phyloP scores from a whole-genome alignment of 139 green algal species.

The Chlorella vulgaris region DNA sequence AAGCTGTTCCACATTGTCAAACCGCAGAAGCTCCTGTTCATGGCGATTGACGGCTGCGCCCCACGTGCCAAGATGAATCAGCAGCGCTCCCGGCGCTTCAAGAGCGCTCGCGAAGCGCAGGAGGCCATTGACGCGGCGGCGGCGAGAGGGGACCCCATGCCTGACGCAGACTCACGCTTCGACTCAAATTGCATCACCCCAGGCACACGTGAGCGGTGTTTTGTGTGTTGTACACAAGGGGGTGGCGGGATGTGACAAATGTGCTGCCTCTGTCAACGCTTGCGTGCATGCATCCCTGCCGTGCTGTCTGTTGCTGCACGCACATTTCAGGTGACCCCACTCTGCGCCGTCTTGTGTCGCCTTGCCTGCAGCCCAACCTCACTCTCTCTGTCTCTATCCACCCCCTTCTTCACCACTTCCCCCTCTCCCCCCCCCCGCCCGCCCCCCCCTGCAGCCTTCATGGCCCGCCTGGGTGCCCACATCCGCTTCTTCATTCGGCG shows the following conservation, averaged over 20 bases:
- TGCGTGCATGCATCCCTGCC: no score
- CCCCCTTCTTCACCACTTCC: neutral
- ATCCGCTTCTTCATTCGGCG: constrained; percentile 88
- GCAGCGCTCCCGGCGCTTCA: constrained; percentile 87
- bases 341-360: no score
- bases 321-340: no score
- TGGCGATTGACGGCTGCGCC: constrained; percentile 94
- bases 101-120: constrained; percentile 60
- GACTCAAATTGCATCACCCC: constrained; percentile 96
- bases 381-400: neutral
- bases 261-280: no score
- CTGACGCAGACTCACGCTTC: constrained; percentile 65
- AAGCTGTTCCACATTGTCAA: constrained; percentile 90
- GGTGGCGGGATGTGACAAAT: neutral
- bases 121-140: constrained; percentile 47
- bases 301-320: no score
- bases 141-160: constrained; percentile 58
- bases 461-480: constrained; percentile 74
- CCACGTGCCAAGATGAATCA: constrained; percentile 98
- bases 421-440: neutral
- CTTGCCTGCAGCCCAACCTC: neutral
- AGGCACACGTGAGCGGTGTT: constrained; percentile 44
- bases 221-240: neutral
- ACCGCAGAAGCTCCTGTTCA: constrained; percentile 89
- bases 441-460: constrained; percentile 63